Conservation (phyloP, 1,284 basidiomycete species). For the Mycosarcoma mackinlayi region DNA sequence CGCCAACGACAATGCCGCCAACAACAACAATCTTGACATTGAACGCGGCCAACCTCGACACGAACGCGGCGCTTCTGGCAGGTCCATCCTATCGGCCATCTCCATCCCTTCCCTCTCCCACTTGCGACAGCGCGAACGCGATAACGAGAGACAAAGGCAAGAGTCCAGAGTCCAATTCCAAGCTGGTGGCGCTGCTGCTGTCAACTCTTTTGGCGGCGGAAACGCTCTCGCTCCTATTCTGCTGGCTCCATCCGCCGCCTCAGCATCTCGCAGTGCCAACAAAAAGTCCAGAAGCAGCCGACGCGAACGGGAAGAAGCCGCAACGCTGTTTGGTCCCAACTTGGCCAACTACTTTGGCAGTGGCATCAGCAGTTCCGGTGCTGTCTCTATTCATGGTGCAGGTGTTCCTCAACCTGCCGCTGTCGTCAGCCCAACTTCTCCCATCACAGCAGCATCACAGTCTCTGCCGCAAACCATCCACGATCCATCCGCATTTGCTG, state of each 20-base stretch:
- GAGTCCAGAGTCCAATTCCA: slow-evolving; percentile 13
- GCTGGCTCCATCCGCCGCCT: slow-evolving; percentile 4
- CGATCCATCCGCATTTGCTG: not conserved
- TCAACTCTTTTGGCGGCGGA: slow-evolving; percentile 7
- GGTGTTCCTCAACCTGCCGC: slow-evolving; percentile 24
- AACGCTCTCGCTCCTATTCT: slow-evolving; percentile 20
- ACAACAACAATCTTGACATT: slow-evolving; percentile 17
- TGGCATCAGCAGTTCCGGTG: slow-evolving; percentile 50
- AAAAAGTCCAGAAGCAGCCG: slow-evolving; percentile 38
- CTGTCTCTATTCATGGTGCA: slow-evolving; percentile 35
- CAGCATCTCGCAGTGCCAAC: slow-evolving; percentile 14
- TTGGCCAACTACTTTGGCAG: slow-evolving; percentile 61
- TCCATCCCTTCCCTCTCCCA: slow-evolving; percentile 31
- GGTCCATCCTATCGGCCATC: slow-evolving; percentile 49
- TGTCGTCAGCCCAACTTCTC: slow-evolving; percentile 16
- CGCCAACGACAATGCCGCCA: not conserved
- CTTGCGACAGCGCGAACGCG: slow-evolving; percentile 49
- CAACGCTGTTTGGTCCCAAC: slow-evolving; percentile 60
- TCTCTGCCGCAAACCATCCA: not conserved
- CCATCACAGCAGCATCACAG: slow-evolving; percentile 12
- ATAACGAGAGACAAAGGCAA: slow-evolving; percentile 41
- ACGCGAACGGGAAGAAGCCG: slow-evolving; percentile 56
- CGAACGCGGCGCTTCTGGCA: slow-evolving; percentile 34
- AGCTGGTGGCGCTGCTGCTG: not conserved
- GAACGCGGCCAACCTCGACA: slow-evolving; percentile 31